These are phyloP conservation scores for Silene conica DNA, from an alignment of 148 eudicot genomes.

Conservation along the genomic window DNA sequence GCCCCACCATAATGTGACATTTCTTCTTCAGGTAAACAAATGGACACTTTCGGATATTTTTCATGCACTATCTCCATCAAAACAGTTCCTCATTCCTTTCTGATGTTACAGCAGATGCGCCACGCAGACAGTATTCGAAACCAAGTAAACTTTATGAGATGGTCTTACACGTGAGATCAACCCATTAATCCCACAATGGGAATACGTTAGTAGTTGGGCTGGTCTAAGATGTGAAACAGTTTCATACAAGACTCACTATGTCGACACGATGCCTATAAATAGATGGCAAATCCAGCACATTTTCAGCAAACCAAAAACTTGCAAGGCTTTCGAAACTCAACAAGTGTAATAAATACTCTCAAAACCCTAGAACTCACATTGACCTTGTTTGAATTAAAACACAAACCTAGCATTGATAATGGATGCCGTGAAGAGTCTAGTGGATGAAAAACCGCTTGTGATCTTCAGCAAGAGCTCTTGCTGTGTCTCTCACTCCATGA, in stretches of 20 bases:
- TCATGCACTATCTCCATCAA: slow-evolving; percentile 11
- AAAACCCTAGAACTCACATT: background rate
- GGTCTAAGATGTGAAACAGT: background rate
- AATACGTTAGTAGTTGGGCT: background rate
- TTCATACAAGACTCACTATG: background rate
- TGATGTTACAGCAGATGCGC: slow-evolving; percentile 15
- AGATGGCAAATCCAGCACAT: slow-evolving; percentile 12
- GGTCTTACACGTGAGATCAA: background rate
- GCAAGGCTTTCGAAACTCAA: background rate
- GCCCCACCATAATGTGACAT: background rate
- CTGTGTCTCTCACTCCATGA: slow-evolving; percentile 60
- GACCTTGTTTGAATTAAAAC: background rate
- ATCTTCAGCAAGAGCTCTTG: slow-evolving; percentile 74
- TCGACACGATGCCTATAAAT: slow-evolving; percentile 26
- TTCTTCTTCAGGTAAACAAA: slow-evolving; percentile 12
- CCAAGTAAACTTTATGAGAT: background rate
- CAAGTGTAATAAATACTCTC: background rate
- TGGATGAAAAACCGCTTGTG: slow-evolving; percentile 54
- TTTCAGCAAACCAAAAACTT: slow-evolving; percentile 10
- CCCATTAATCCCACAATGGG: background rate
- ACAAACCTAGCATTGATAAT: slow-evolving; percentile 21
- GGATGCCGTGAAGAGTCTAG: slow-evolving; percentile 33
- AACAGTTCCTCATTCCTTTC: slow-evolving; percentile 8
- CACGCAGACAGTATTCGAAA: background rate
- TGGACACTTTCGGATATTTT: background rate